These are phyloP conservation scores for Remersonia thermophila DNA, from an alignment of 2,329 filamentous ascomycete genomes.

Conservation along the genomic window DNA sequence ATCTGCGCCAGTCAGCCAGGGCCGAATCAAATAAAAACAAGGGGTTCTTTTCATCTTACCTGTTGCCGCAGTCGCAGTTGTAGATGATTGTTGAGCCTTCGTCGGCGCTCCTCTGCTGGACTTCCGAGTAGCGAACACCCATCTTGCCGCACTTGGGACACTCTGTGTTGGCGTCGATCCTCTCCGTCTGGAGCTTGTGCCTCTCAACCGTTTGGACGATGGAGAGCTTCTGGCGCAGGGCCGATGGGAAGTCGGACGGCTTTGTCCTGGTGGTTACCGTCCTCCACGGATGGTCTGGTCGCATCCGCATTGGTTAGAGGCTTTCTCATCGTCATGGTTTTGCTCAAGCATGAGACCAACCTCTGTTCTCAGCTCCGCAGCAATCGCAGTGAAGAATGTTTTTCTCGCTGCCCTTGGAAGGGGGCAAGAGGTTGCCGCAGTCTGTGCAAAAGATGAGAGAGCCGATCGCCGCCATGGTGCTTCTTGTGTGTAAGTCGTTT, in stretches of 20 bases:
- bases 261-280: conserved; percentile 76
- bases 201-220: conserved; percentile 70
- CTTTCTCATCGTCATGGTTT: not conserved
- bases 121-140: conserved; percentile 73
- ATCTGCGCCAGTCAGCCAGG: conserved; percentile 13
- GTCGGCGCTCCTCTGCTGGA: conserved; percentile 83
- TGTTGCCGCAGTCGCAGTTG: conserved; percentile 74
- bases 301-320: no score
- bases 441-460: conserved; percentile 87
- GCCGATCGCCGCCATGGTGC: conserved; percentile 71
- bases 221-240: conserved; percentile 78
- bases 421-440: conserved; percentile 80
- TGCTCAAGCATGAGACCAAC: conserved; percentile 31
- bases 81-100: conserved; percentile 92
- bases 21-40: not conserved
- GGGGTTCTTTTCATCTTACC: conserved; percentile 39
- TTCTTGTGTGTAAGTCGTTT: not conserved
- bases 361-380: conserved; percentile 75
- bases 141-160: conserved; percentile 73
- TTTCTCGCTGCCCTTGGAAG: conserved; percentile 63
- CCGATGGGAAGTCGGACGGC: conserved; percentile 77
- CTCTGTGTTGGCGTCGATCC: conserved; percentile 54
- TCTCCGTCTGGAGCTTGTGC: conserved; percentile 56
- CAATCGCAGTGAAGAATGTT: conserved; percentile 71
- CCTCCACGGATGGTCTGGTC: conserved; percentile 13